A percentile compares a stretch with the other conserved stretches of the same genome.
phyloP scores from a whole-genome alignment of 495 filamentous ascomycete species.

The Trichoderma erinaceum region DNA sequence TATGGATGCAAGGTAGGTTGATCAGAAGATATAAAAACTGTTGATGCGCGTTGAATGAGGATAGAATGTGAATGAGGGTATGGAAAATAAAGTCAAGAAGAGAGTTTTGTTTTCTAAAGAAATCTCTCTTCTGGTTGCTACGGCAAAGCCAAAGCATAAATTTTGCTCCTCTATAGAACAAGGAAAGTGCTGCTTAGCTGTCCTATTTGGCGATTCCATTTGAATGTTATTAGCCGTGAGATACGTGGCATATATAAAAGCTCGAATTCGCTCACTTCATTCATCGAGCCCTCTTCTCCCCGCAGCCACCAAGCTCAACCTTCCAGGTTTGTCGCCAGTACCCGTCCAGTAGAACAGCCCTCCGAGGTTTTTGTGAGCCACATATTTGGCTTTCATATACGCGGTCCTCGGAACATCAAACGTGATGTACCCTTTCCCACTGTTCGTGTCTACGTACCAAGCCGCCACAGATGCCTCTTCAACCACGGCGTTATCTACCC shows the following conservation, averaged over 20 bases:
- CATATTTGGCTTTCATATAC: slow-evolving; percentile 63
- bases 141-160: too few species aligned
- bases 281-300: slow-evolving; percentile 27
- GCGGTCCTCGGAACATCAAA: slow-evolving; percentile 73
- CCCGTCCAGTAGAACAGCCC: slow-evolving; percentile 85
- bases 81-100: too few species aligned
- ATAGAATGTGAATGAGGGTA: too few species aligned
- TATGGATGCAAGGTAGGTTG: too few species aligned
- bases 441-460: slow-evolving; percentile 41
- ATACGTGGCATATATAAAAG: too few species aligned
- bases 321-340: slow-evolving; percentile 54
- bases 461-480: slow-evolving; percentile 52
- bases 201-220: not conserved
- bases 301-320: slow-evolving; percentile 58
- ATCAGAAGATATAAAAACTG: too few species aligned
- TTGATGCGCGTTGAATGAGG: too few species aligned
- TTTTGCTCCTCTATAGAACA: too few species aligned
- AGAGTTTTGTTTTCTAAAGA: too few species aligned
- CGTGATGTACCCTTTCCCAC: slow-evolving; percentile 56
- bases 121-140: too few species aligned
- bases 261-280: not conserved
- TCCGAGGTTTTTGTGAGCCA: slow-evolving; percentile 55
- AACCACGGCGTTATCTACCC: slow-evolving; percentile 43
- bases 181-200: too few species aligned
- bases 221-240: not conserved